These are phyloP conservation scores for Cyclostephanos tholiformis DNA, from an alignment of 108 stramenopile species.

Conservation along the genomic window DNA sequence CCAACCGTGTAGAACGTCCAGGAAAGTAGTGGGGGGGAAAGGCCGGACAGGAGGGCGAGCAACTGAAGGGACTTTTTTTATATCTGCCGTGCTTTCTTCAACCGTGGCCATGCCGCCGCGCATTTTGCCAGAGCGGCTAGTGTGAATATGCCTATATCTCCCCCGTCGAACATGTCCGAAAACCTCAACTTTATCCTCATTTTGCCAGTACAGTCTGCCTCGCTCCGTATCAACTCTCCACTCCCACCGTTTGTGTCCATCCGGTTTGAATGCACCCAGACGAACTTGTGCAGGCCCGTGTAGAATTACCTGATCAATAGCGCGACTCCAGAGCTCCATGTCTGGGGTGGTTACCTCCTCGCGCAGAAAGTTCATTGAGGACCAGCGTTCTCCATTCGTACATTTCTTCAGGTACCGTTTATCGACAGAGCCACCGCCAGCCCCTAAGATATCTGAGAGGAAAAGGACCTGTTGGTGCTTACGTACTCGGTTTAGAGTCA, in stretches of 20 bases:
- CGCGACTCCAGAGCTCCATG: no score
- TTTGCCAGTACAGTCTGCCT: no score
- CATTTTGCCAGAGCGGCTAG: no score
- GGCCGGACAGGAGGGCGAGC: background rate
- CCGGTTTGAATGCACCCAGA: no score
- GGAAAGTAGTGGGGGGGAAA: background rate
- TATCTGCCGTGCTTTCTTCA: background rate
- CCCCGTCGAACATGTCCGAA: no score
- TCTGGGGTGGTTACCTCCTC: background rate
- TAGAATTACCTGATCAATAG: no score
- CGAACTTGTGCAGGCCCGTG: no score
- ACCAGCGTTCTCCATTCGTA: background rate
- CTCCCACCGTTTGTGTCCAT: no score
- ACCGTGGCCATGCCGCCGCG: background rate
- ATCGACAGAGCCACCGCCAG: constrained; percentile 4
- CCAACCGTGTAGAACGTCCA: background rate
- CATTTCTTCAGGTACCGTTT: constrained; percentile 1
- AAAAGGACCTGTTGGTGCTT: background rate
- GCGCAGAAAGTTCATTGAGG: background rate
- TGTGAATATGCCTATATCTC: no score
- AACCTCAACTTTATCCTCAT: background rate
- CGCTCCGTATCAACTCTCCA: background rate
- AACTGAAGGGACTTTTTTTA: background rate
- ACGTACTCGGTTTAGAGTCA: constrained; percentile 1
- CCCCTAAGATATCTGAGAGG: background rate